phyloP scores from a whole-genome alignment of 106 monocot genomes.

The Chionographis japonica region DNA sequence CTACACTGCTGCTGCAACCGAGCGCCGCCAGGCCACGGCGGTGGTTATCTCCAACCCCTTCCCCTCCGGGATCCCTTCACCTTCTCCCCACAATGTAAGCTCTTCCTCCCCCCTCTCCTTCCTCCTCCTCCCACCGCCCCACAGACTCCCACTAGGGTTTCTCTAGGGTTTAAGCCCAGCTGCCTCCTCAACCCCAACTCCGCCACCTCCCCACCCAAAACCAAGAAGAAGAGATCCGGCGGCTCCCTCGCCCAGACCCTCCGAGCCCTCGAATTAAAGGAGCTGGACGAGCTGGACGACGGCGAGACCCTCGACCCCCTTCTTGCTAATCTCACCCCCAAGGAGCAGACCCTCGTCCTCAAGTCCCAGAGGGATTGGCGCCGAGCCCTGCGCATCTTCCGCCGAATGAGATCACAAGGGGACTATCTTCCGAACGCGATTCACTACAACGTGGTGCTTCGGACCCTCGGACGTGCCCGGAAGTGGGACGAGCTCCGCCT shows the following conservation, averaged over 20 bases:
- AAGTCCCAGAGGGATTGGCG: slow-evolving; percentile 47
- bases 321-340: slow-evolving; percentile 36
- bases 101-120: not conserved
- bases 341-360: slow-evolving; percentile 65
- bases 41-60: not conserved
- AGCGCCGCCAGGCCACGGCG: too few species aligned
- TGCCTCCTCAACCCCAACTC: not conserved
- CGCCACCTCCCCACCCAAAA: not conserved
- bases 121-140: not conserved
- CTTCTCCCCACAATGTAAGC: slow-evolving; percentile 10
- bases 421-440: slow-evolving; percentile 62
- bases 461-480: slow-evolving; percentile 45
- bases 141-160: not conserved
- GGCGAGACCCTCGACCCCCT: slow-evolving; percentile 25
- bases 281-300: slow-evolving; percentile 1
- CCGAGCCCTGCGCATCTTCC: slow-evolving; percentile 42
- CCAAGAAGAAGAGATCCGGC: not conserved
- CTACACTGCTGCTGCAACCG: too few species aligned
- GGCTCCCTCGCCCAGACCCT: slow-evolving; percentile 9
- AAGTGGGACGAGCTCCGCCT: slow-evolving; percentile 72
- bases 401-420: slow-evolving; percentile 18
- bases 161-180: slow-evolving; percentile 5
- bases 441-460: slow-evolving; percentile 74
- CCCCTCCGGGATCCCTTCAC: not conserved
- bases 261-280: slow-evolving; percentile 10